Evolutionary conservation across 1,139 yeast genomes (phyloP), one percentile per base, ranked within the genome.

Genomic region (Kurtzmaniella quercitrusa): DNA sequence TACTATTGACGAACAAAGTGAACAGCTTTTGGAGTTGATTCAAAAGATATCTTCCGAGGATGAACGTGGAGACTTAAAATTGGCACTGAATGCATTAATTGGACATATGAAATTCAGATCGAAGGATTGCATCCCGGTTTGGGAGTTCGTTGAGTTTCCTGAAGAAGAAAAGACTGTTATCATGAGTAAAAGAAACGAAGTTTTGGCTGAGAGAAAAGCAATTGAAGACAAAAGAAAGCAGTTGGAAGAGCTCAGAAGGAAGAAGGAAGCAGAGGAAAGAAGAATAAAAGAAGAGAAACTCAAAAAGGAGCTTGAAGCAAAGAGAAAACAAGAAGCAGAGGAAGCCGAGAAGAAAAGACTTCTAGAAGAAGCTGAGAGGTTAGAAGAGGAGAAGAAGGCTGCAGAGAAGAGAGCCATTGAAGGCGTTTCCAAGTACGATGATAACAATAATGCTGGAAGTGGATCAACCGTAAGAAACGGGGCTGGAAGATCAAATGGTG

Each of bases 71-170:
- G 98, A 91, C 62, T 74, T 91, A 56, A 85, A 82, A 54, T 68
- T 90, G 34, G 83, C 96, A 1, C 82, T 91, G 0, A 81, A 79
- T 54, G 95, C 96, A 1, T 69, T 90, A 45, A 66, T 81, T 44
- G 95, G 94, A 0, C 86, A 84, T 51, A 62, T 89, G 38, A 80
- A 77, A 45, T 77, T 89, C 0, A 70, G 82, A 40, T 64, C 81
- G 9, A 70, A 69, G 34, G 64, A 67, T 1, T 81, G 93, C 80
- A 66, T 82, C 3, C 78, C 74, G 36, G 52, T 73, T 39, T 77
- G 82, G 77, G 85, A 82, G 16, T 82, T 82, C 49, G 67, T 75
- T 46, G 67, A 68, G 2, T 62, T 81, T 61, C 58, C 56, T n/a
- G 71, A 63, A 3, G 69, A 62, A 23, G 68, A 57, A 16, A 61